phyloP scores from a whole-genome alignment of 345 rosid species.

The Euphorbia lathyris region DNA sequence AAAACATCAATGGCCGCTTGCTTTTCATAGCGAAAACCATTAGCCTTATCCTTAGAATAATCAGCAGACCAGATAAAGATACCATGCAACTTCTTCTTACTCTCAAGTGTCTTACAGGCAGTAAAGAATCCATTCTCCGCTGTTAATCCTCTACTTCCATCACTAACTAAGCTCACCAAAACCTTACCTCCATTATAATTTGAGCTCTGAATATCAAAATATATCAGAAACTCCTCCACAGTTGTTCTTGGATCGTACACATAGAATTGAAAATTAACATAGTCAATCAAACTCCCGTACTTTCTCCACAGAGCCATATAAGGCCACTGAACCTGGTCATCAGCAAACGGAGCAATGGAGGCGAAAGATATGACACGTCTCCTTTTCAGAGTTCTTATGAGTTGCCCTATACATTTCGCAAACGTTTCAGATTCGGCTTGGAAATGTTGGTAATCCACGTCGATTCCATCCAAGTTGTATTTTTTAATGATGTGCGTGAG shows the following conservation, averaged over 20 bases:
- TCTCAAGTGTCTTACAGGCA: constrained; percentile 10
- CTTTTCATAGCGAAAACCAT: constrained; percentile 15
- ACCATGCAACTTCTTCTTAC: constrained; percentile 6
- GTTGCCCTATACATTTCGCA: constrained; percentile 7
- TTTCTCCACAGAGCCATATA: no score
- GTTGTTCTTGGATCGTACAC: constrained; percentile 4
- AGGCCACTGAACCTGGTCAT: constrained; percentile 16
- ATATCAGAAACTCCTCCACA: not conserved
- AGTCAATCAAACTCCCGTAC: constrained; percentile 9
- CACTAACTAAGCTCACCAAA: constrained; percentile 12
- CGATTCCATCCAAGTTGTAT: constrained; percentile 14
- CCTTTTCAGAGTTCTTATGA: constrained; percentile 2
- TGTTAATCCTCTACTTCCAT: constrained; percentile 13
- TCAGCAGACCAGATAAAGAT: constrained; percentile 17
- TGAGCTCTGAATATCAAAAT: constrained; percentile 2
- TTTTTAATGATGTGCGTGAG: constrained; percentile 8
- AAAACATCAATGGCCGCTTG: no score
- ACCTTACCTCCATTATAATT: constrained; percentile 13
- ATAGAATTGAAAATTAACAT: constrained; percentile 16
- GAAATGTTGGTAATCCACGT: constrained; percentile 17
- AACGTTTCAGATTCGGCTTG: not conserved
- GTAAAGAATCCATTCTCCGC: constrained; percentile 11
- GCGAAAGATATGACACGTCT: constrained; percentile 9
- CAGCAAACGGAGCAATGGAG: constrained; percentile 14
- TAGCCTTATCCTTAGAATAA: constrained; percentile 6